phyloP scores from a whole-genome alignment of 371 early-diverging fungal species.

The Mucor sp. region DNA sequence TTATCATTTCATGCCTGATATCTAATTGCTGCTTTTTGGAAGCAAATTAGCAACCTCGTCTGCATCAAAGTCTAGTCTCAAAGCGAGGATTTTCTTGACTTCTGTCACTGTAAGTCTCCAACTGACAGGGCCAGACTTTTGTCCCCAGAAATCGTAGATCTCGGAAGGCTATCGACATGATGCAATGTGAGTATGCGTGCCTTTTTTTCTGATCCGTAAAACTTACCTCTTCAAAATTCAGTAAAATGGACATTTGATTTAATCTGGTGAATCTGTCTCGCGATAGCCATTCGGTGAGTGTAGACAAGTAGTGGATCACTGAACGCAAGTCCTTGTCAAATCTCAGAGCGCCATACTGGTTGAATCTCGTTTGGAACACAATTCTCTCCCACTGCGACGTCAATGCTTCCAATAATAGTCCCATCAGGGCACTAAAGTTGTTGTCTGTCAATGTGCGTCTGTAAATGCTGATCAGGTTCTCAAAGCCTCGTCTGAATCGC shows the following conservation, averaged over 20 bases:
- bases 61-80: constrained; percentile 35
- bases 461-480: constrained; percentile 49
- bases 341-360: constrained; percentile 78
- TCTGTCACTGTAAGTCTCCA: constrained; percentile 73
- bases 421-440: constrained; percentile 70
- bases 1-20: background rate
- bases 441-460: constrained; percentile 60
- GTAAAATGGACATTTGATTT: constrained; percentile 76
- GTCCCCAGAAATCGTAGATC: constrained; percentile 75
- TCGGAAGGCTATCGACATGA: constrained; percentile 54
- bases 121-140: constrained; percentile 57
- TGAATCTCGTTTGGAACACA: constrained; percentile 84
- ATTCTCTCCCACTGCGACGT: constrained; percentile 86
- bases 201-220: background rate
- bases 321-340: constrained; percentile 90
- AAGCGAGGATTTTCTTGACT: constrained; percentile 56
- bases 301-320: constrained; percentile 69
- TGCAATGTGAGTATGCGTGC: background rate
- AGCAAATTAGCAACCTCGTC: constrained; percentile 24
- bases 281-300: constrained; percentile 63
- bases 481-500: constrained; percentile 72
- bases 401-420: constrained; percentile 62
- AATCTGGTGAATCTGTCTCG: constrained; percentile 80
- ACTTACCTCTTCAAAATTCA: constrained; percentile 76
- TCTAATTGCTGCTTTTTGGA: constrained; percentile 11